Conservation (phyloP, 2,329 filamentous ascomycete genomes). For the Alternaria hordeiaustralica region DNA sequence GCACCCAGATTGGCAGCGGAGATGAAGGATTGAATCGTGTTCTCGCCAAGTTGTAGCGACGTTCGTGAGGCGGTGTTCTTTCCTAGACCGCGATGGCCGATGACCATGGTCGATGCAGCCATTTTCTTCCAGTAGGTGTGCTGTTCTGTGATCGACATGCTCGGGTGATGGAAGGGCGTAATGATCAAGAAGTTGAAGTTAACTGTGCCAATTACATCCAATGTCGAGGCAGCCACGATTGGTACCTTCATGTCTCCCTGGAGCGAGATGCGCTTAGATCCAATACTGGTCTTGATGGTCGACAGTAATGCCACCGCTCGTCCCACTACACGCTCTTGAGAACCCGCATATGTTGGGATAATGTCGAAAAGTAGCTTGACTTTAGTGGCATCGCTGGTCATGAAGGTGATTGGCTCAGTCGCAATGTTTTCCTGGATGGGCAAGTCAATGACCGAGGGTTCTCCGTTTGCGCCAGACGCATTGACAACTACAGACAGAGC, state of each 20-base stretch:
- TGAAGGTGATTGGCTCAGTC: slow-evolving; percentile 92
- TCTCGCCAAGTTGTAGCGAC: slow-evolving; percentile 93
- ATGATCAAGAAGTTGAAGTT: slow-evolving; percentile 98
- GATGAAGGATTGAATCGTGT: slow-evolving; percentile 94
- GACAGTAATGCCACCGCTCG: slow-evolving; percentile 88
- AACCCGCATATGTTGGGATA: slow-evolving; percentile 90
- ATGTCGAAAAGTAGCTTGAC: slow-evolving; percentile 95
- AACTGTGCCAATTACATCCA: slow-evolving; percentile 92
- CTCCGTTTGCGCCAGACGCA: slow-evolving; percentile 82
- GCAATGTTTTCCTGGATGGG: slow-evolving; percentile 93
- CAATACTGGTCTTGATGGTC: slow-evolving; percentile 81
- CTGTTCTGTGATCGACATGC: slow-evolving; percentile 87
- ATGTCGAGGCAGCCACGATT: slow-evolving; percentile 78
- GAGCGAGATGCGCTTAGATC: slow-evolving; percentile 85
- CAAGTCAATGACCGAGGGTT: slow-evolving; percentile 87
- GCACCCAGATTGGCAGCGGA: slow-evolving; percentile 91
- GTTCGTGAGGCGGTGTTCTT: slow-evolving; percentile 86
- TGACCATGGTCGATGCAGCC: slow-evolving; percentile 85
- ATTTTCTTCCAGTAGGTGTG: slow-evolving; percentile 98
- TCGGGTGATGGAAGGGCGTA: slow-evolving; percentile 90
- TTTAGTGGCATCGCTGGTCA: slow-evolving; percentile 74
- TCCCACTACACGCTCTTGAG: slow-evolving; percentile 80
- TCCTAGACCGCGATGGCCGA: slow-evolving; percentile 75
- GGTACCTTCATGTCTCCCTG: slow-evolving; percentile 93
- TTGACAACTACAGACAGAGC: slow-evolving; percentile 90